phyloP scores from a whole-genome alignment of 768 basidiomycete genomes.

The Leccinum barrowsii region DNA sequence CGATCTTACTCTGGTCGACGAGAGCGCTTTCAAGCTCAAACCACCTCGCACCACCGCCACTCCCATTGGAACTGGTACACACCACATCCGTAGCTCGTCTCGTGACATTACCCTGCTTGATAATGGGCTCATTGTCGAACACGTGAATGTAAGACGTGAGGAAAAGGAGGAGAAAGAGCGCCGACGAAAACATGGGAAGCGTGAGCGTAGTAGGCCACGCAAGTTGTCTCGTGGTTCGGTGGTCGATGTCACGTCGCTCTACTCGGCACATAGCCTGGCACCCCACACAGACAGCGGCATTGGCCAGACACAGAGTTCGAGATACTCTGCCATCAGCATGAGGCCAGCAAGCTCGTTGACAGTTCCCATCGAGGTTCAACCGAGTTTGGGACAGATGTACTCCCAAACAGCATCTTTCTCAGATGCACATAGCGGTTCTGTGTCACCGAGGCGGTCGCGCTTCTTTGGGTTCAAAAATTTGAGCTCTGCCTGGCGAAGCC shows the following conservation, averaged over 20 bases:
- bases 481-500: conserved; percentile 70
- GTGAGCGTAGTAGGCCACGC: conserved; percentile 52
- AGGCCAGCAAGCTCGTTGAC: conserved; percentile 63
- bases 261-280: conserved; percentile 59
- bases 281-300: conserved; percentile 57
- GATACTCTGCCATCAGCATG: conserved; percentile 52
- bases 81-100: conserved; percentile 48
- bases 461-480: conserved; percentile 79
- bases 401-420: conserved; percentile 80
- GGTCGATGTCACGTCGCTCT: conserved; percentile 70
- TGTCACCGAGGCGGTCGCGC: conserved; percentile 62
- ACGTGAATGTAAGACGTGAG: conserved; percentile 77
- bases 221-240: conserved; percentile 71
- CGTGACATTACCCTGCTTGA: conserved; percentile 79
- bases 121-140: conserved; percentile 87
- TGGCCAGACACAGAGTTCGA: conserved; percentile 54
- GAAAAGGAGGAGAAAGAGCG: conserved; percentile 74
- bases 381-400: conserved; percentile 60
- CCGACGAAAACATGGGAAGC: conserved; percentile 63
- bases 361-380: conserved; percentile 53
- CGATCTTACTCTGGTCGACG: conserved; percentile 52
- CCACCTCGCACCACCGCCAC: conserved; percentile 43
- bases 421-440: conserved; percentile 71
- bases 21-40: conserved; percentile 68
- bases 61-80: conserved; percentile 33